phyloP scores from a whole-genome alignment of 495 filamentous ascomycete species.

The Neurospora sp. region DNA sequence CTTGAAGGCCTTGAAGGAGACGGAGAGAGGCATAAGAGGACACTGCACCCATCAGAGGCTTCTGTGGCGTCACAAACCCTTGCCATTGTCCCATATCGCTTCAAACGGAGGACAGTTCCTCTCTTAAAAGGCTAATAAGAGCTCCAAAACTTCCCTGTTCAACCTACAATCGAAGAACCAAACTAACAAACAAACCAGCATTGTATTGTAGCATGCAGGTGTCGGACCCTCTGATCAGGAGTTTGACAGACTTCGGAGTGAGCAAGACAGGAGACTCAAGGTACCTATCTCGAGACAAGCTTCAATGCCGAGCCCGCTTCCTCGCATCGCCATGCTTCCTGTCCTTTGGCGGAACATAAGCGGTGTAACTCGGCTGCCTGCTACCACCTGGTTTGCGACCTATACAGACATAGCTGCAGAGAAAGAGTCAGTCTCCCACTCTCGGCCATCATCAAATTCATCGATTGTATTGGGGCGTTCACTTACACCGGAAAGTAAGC shows the following conservation, averaged over 20 bases:
- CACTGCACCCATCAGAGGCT: no score
- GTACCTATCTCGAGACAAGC: background rate
- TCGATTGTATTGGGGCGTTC: background rate
- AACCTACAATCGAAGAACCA: no score
- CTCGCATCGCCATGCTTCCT: slow-evolving; percentile 17
- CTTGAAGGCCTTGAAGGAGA: no score
- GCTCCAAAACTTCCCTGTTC: no score
- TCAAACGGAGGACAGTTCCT: no score
- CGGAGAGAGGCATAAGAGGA: no score
- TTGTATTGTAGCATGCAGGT: background rate
- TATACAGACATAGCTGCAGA: slow-evolving; percentile 44
- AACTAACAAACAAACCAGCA: no score
- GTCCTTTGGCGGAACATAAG: slow-evolving; percentile 13
- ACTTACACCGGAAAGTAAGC: slow-evolving; percentile 71
- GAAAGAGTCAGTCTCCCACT: slow-evolving; percentile 6
- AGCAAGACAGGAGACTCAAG: background rate
- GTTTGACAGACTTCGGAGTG: background rate
- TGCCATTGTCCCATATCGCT: no score
- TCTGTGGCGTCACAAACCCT: no score
- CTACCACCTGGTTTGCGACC: slow-evolving; percentile 37
- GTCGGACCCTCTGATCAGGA: background rate
- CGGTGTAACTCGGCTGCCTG: slow-evolving; percentile 12
- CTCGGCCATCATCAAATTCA: background rate
- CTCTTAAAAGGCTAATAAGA: no score
- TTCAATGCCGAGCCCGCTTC: slow-evolving; percentile 16